Evolutionary conservation across 257 asterid species (phyloP).

Genomic region (Solanum chilense): DNA sequence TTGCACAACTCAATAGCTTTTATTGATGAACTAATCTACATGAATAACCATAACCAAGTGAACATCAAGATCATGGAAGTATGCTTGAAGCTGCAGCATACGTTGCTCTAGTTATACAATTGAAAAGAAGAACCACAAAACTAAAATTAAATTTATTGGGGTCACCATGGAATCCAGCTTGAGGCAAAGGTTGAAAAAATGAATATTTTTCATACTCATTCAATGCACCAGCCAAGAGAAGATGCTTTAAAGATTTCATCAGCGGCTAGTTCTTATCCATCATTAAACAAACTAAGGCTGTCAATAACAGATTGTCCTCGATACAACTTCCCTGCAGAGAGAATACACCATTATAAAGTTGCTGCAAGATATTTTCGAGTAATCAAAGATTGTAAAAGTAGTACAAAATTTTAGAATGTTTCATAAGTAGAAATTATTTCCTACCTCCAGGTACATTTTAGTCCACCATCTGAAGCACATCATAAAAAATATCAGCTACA

Average conservation of each 20-base stretch:
- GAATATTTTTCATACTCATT: slow-evolving; percentile 48
- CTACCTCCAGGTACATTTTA: slow-evolving; percentile 95
- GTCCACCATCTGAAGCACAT: slow-evolving; percentile 68
- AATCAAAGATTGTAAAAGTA: neutral
- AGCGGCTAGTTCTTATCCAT: slow-evolving; percentile 53
- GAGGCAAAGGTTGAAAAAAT: neutral
- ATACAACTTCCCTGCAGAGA: slow-evolving; percentile 74
- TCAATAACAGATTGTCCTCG: slow-evolving; percentile 90
- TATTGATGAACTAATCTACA: no score
- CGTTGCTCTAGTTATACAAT: slow-evolving; percentile 5
- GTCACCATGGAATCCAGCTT: neutral
- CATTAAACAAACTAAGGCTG: slow-evolving; percentile 71
- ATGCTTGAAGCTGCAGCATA: slow-evolving; percentile 84
- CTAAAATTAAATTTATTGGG: neutral
- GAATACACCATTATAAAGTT: neutral
- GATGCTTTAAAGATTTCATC: slow-evolving; percentile 77
- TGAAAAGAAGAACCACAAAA: neutral
- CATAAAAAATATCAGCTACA: neutral
- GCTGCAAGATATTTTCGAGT: neutral
- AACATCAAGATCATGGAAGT: slow-evolving; percentile 77
- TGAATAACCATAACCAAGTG: no score
- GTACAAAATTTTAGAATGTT: neutral
- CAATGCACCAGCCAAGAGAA: slow-evolving; percentile 96
- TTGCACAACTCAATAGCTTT: no score
- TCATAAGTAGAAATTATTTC: neutral